These are phyloP conservation scores for Sugiyamaella japonica DNA, from an alignment of 1,139 yeast species.

Conservation along the genomic window DNA sequence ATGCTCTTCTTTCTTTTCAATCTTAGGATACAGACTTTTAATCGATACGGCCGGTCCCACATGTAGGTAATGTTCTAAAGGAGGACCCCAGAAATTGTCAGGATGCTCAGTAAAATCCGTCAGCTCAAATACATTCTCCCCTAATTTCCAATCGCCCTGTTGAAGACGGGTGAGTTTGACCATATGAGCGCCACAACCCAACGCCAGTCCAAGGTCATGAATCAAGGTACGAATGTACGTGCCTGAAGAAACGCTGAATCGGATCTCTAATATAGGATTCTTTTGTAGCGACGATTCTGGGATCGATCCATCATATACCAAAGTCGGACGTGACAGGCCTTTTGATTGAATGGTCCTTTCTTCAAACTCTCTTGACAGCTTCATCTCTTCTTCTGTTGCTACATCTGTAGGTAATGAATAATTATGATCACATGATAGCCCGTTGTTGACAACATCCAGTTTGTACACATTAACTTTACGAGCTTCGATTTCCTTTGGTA, in stretches of 20 bases:
- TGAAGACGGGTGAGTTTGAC: conserved; percentile 69
- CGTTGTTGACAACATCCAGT: conserved; percentile 55
- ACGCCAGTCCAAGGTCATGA: conserved; percentile 83
- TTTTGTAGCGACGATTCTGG: conserved; percentile 16
- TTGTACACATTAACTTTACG: conserved; percentile 66
- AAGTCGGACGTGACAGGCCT: conserved; percentile 8
- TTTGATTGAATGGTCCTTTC: conserved; percentile 16
- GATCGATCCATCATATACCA: background rate
- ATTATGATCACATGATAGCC: conserved; percentile 56
- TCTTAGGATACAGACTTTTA: background rate
- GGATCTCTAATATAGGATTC: conserved; percentile 66
- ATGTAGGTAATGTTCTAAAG: conserved; percentile 25
- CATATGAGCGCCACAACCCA: conserved; percentile 86
- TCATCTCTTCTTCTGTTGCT: conserved; percentile 39
- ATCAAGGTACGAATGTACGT: conserved; percentile 89
- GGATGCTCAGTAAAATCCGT: conserved; percentile 61
- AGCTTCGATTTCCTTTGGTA: conserved; percentile 77
- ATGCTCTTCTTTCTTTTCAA: background rate
- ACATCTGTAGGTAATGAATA: conserved; percentile 44
- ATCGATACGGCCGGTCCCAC: conserved; percentile 30
- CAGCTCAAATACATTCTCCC: conserved; percentile 65
- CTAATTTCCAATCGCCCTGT: conserved; percentile 84
- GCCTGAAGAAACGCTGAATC: conserved; percentile 86
- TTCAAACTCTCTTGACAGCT: conserved; percentile 41
- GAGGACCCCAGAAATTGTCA: conserved; percentile 60